Conservation (phyloP, 495 filamentous ascomycete species). For the Hyaloscypha bicolor region DNA sequence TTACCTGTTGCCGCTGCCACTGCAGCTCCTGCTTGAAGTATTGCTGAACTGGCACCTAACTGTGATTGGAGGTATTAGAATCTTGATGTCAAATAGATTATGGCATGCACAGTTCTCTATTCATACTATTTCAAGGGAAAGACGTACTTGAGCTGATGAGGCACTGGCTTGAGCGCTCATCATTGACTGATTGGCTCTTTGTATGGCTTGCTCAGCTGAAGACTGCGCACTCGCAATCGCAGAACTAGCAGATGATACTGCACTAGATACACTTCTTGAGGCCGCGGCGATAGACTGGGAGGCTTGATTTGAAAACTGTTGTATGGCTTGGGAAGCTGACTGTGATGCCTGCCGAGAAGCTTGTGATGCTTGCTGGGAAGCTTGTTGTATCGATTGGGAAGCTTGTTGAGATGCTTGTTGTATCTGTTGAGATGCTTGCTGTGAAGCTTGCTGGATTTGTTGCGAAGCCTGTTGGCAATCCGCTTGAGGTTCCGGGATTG, state of each 20-base stretch:
- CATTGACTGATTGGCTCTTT: conserved; percentile 26
- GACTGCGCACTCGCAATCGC: conserved; percentile 25
- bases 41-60: conserved; percentile 3
- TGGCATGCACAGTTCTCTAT: neutral
- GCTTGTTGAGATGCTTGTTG: conserved; percentile 29
- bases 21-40: conserved; percentile 27
- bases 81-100: neutral
- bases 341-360: conserved; percentile 24
- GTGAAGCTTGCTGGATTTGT: conserved; percentile 29
- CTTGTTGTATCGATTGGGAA: conserved; percentile 27
- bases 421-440: conserved; percentile 28
- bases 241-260: conserved; percentile 28
- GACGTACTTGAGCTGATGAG: conserved; percentile 24
- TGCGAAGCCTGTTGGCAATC: conserved; percentile 18
- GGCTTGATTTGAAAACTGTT: conserved; percentile 30
- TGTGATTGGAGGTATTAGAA: neutral
- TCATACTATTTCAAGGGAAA: neutral
- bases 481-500: conserved; percentile 26
- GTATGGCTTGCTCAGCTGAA: conserved; percentile 29
- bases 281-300: conserved; percentile 29
- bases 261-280: conserved; percentile 28
- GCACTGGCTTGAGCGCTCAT: conserved; percentile 22
- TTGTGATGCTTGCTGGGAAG: conserved; percentile 25
- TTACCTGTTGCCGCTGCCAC: conserved; percentile 31
- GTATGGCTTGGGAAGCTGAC: conserved; percentile 29